Evolutionary conservation across 2,329 filamentous ascomycete species (phyloP).

Genomic region (Chaetomium sp.): DNA sequence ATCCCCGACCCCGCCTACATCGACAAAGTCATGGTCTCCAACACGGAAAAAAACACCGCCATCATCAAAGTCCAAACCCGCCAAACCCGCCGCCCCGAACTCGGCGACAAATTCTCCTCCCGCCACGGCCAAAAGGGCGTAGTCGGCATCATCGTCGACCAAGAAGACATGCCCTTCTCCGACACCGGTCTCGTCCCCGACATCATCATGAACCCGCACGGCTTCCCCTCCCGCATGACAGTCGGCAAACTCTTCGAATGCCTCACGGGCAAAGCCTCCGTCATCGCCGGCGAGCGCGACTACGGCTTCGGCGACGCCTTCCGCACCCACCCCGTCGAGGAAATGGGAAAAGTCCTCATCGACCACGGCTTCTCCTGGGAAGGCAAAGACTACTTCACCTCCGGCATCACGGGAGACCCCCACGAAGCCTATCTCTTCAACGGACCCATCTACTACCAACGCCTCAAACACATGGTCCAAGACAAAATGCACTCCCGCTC

Average conservation of each 20-base stretch:
- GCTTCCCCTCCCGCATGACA: slow-evolving; percentile 99
- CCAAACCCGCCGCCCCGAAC: slow-evolving; percentile 90
- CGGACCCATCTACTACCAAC: slow-evolving; percentile 98
- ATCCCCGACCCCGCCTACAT: slow-evolving; percentile 81
- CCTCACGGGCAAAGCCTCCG: slow-evolving; percentile 86
- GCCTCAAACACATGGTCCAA: slow-evolving; percentile 99
- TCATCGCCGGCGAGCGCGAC: slow-evolving; percentile 76
- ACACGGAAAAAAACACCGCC: slow-evolving; percentile 77
- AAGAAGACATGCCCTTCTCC: slow-evolving; percentile 94
- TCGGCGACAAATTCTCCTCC: slow-evolving; percentile 98
- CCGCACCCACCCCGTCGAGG: slow-evolving; percentile 76
- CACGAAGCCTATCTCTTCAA: slow-evolving; percentile 97
- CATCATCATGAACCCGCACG: slow-evolving; percentile 99
- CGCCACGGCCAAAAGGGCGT: slow-evolving; percentile 98
- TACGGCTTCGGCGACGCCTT: slow-evolving; percentile 78
- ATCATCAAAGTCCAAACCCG: slow-evolving; percentile 92
- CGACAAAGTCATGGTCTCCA: slow-evolving; percentile 92
- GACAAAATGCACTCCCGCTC: slow-evolving; percentile 99
- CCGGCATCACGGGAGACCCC: slow-evolving; percentile 88
- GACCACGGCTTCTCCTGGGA: slow-evolving; percentile 91
- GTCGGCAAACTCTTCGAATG: slow-evolving; percentile 97
- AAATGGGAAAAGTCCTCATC: slow-evolving; percentile 81
- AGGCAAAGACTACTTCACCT: slow-evolving; percentile 94
- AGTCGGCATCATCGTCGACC: slow-evolving; percentile 90
- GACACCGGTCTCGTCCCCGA: slow-evolving; percentile 89